A percentile compares a stretch with the other conserved stretches of the same genome.
These are phyloP conservation scores for Barnettozyma californica DNA, from an alignment of 805 yeast genomes.

Conservation along the genomic window DNA sequence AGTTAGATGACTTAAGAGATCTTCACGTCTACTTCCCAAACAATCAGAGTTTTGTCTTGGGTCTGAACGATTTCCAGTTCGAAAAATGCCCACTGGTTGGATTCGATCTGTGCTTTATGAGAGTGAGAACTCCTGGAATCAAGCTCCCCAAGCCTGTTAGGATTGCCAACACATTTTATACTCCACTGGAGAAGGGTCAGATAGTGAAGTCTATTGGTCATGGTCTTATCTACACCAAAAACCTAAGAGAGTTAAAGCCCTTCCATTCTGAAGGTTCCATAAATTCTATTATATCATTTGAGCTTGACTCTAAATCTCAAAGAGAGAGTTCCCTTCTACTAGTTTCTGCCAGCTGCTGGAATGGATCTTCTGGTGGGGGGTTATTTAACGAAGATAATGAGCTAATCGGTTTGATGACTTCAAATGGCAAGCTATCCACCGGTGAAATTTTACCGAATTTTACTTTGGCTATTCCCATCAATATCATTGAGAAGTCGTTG, in stretches of 20 bases:
- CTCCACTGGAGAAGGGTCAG: constrained; percentile 13
- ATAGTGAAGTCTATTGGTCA: constrained; percentile 22
- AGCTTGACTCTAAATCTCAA: constrained; percentile 8
- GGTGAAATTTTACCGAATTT: constrained; percentile 27
- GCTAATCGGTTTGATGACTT: constrained; percentile 26
- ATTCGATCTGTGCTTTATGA: constrained; percentile 24
- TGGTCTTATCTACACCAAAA: constrained; percentile 19
- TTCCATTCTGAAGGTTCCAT: constrained; percentile 20
- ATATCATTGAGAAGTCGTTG: constrained; percentile 19
- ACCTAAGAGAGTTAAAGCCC: constrained; percentile 12
- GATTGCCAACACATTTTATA: constrained; percentile 1
- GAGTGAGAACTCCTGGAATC: constrained; percentile 7
- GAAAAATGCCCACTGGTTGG: constrained; percentile 18
- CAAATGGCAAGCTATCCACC: constrained; percentile 24
- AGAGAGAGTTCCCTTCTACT: constrained; percentile 17
- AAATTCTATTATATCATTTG: constrained; percentile 14
- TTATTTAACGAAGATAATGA: constrained; percentile 21
- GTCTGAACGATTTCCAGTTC: constrained; percentile 11
- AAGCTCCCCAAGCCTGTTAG: constrained; percentile 12
- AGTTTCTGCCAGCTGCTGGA: constrained; percentile 27
- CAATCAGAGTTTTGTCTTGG: constrained; percentile 4
- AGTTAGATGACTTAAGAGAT: constrained; percentile 9
- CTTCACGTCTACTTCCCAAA: constrained; percentile 13
- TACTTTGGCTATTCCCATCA: constrained; percentile 24
- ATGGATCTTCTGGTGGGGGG: constrained; percentile 28